Evolutionary conservation across 306 rosid species (phyloP), one percentile per base, ranked within the genome.

Genomic region (Sphenostylis stenocarpa): DNA sequence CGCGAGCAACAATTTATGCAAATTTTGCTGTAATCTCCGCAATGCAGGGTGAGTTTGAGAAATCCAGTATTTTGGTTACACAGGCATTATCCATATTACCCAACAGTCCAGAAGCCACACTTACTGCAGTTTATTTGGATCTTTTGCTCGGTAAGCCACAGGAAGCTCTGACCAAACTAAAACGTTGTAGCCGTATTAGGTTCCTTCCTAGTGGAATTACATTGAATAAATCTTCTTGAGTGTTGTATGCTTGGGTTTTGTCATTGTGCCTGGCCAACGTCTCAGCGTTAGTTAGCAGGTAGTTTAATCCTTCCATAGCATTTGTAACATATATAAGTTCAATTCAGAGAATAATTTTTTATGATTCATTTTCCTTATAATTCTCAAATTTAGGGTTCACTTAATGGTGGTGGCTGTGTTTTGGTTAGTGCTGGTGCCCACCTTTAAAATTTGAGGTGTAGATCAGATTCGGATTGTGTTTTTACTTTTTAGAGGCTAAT

Each of bases 311-410:
- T 76, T 77, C 73, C 82, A 85, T 85, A 85, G 98, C 94, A 91
- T 88, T 84, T 91, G 98, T 93, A 91, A 81, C 97, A 91, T 96
- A 88, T 92, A 88, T 86, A 93, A 75, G 93, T 88, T 93, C 96
- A 86, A 84, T 88, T 96, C 93, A 96, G 96, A 88, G 82, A 96
- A 96, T 87, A 91, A 87, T 80, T 73, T 90, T 90, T 84, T 75
- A 66, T 70, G 75, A 80, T 78, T 73, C 62, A 67, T 81, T 80
- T 82, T 77, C 76, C 84, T 76, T 79, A 84, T 73, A 83, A 82
- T 83, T 80, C 83, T 89, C 87, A 84, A 86, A 69, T 85, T 78
- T 84, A 86, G 95, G 88, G 91, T 80, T 84, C 86, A 86, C 83
- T 82, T 72, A 79, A 83, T 52, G 89, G 91, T 81, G 90, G 98